These are phyloP conservation scores for Ceratocystis destructans DNA, from an alignment of 2,329 filamentous ascomycete species.

Conservation along the genomic window DNA sequence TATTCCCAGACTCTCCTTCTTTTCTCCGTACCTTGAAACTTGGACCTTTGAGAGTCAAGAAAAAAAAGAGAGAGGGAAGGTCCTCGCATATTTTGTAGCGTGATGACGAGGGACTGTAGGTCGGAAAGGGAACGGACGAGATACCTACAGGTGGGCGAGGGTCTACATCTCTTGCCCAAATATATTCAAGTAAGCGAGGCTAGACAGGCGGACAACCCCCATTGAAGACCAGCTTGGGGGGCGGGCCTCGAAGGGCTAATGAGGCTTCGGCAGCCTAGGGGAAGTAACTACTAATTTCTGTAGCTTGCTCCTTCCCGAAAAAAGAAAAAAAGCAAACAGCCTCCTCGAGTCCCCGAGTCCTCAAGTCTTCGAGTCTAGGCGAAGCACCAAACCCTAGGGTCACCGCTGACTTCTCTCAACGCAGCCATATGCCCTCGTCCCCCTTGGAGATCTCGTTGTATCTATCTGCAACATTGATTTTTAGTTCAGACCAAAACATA, in stretches of 20 bases:
- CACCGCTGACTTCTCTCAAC: background rate
- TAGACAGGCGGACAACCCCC: no score
- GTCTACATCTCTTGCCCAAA: background rate
- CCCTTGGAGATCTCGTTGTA: background rate
- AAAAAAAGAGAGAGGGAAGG: background rate
- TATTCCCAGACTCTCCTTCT: background rate
- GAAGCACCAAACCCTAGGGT: background rate
- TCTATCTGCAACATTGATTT: background rate
- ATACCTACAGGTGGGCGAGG: background rate
- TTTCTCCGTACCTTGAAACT: background rate
- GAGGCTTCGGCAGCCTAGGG: background rate
- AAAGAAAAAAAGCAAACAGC: background rate
- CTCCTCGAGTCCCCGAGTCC: background rate
- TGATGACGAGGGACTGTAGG: background rate
- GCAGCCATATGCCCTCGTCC: no score
- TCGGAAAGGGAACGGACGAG: background rate
- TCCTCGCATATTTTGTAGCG: no score
- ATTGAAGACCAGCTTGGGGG: no score
- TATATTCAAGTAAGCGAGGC: background rate
- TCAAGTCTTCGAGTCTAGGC: background rate
- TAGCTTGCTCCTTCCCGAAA: background rate
- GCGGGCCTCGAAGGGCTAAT: background rate
- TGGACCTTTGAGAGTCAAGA: background rate
- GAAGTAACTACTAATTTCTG: background rate
- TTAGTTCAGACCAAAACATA: constrained; percentile 2